Evolutionary conservation across 2,329 filamentous ascomycete genomes (phyloP), one percentile per base, ranked within the genome.

Genomic region (Coniochaeta pulveracea): DNA sequence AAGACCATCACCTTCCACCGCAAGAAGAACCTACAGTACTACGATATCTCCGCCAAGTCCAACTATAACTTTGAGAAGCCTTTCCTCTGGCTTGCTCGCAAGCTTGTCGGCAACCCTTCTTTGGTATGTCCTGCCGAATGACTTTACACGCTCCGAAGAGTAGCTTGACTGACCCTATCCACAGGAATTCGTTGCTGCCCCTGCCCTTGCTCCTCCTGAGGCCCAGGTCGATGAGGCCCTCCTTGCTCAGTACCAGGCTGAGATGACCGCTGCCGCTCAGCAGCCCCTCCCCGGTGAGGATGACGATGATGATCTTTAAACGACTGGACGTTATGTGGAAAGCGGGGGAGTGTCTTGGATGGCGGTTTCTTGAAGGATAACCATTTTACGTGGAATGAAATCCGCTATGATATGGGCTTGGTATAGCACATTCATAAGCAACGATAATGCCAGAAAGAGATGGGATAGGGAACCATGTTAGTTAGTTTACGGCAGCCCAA

Each of bases 11-110:
- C 91, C 48, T 98, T 98, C 84, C 91, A 98, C 77, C 85, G 91
- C 69, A 98, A 98, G 85, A 98, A 98, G 81, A 98, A 96, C 69
- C 80, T 98, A 34, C 91, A 98, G 69, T 98, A 96, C 78, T 98
- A 98, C 76, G 91, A 96, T 53, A 96, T 96, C 61, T 95, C 86
- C 26, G 91, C 91, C 66, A 98, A 96, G 75, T 95, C 88, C 57
- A 96, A 96, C 76, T 96, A 98, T 72, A 96, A 96, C 80, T 96
- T 96, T 64, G 89, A 96, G 80, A 98, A 96, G 79, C 89, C 89
- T 44, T 96, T 98, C 85, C 81, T 96, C 52, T 96, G 91, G 91
- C 81, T 98, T 52, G 89, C 88, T 50, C 80, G 91, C 63, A 98
- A 98, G 80, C 80, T 98, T 38, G 88, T 94, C 51, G 91, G 89